A percentile compares a stretch with the other conserved stretches of the same genome.
These are phyloP conservation scores for Talaromyces thailandensis DNA, from an alignment of 495 filamentous ascomycete genomes.

Conservation along the genomic window DNA sequence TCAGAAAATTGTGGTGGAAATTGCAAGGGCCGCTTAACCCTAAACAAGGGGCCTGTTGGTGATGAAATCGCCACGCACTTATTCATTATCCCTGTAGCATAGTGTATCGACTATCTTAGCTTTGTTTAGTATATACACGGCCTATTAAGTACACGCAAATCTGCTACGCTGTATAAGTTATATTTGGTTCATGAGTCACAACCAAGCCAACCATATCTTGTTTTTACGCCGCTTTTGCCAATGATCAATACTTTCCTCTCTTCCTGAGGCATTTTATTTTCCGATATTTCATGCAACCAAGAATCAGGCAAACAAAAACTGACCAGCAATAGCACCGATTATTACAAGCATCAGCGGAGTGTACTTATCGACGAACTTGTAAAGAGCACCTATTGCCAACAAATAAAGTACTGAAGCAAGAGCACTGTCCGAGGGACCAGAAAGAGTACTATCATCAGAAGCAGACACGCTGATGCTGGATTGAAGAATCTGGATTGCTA, in stretches of 20 bases:
- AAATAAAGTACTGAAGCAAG: constrained; percentile 16
- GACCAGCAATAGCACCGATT: constrained; percentile 15
- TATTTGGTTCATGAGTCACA: background rate
- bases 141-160: background rate
- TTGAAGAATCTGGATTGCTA: constrained; percentile 18
- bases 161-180: too few relatives aligned
- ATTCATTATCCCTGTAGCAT: background rate
- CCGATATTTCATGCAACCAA: background rate
- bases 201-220: background rate
- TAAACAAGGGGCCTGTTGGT: background rate
- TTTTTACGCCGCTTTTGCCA: background rate
- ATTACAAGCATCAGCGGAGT: constrained; percentile 14
- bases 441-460: background rate
- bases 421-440: background rate
- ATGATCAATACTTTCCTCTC: background rate
- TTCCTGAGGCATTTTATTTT: background rate
- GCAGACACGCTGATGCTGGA: constrained; percentile 11
- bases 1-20: constrained; percentile 20
- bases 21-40: background rate
- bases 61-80: background rate
- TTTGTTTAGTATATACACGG: too few relatives aligned
- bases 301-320: constrained; percentile 17
- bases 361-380: constrained; percentile 22
- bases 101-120: background rate
- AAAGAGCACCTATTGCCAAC: constrained; percentile 16